Base-by-base conservation (phyloP, 306 rosid genomes). In the Clitoria ternatea region DNA sequence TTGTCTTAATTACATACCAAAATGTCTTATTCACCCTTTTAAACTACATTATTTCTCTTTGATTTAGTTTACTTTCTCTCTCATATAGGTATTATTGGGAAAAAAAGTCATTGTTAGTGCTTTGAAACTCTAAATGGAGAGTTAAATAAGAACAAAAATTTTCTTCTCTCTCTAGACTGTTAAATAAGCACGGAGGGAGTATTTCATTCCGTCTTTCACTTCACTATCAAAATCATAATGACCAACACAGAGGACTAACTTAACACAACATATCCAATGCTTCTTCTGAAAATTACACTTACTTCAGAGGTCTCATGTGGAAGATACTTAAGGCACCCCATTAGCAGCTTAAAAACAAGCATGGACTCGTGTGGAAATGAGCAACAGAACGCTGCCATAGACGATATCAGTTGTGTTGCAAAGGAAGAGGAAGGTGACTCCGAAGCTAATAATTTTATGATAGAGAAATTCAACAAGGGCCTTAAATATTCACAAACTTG, bases 341-440 rank as follows among this genome's bases (percentile, higher is more conserved):
- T 82, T 63, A 94, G 80, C 85, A 91, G 69, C 82, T 70, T 83
- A 69, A 94, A 75, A 63, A 94, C 82, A 23, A 95, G 96, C 63
- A 89, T 14, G 45, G 96, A 78, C 54, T 88, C 94, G 0, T 73
- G 65, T 1, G 95, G 90, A 52, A 77, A 77, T 0, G 89, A 84
- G 84, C 95, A 90, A 80, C 95, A 90, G 79, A 90, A 80, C 7
- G 95, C 77, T 7, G 79, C 82, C 90, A 87, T 59, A 1, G 92
- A 81, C 0, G 89, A 90, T 39, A 85, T 63, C 76, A 94, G 66
- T 76, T 80, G 82, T 77, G 83, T 74, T 0, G 85, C 83, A 78
- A 94, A 90, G 56, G 76, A 80, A 61, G 92, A 59, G 1, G 83
- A 70, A 15, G 86, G 50, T 1, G 86, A 81, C 50, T 84, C 96